phyloP scores from a whole-genome alignment of 2,329 filamentous ascomycete genomes.

The Phaeomoniella chlamydospora region DNA sequence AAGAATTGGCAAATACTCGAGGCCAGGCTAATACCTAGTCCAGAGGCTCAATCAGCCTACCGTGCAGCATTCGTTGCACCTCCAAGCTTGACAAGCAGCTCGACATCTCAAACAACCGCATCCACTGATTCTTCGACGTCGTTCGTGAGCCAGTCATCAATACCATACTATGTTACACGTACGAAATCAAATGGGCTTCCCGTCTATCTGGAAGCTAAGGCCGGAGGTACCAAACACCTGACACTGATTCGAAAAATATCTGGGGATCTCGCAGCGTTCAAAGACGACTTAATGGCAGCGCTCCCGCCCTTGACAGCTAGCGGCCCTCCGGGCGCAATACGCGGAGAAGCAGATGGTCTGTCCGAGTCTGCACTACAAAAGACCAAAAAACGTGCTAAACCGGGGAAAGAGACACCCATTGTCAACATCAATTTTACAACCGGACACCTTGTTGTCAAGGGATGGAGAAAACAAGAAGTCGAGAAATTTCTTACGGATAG shows the following conservation, averaged over 20 bases:
- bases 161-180: slow-evolving; percentile 58
- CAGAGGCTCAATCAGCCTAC: not conserved
- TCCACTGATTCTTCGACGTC: slow-evolving; percentile 10
- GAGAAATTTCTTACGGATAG: slow-evolving; percentile 11
- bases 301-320: slow-evolving; percentile 26
- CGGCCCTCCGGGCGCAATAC: not conserved
- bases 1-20: too few relatives aligned
- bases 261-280: slow-evolving; percentile 52
- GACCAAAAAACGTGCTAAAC: slow-evolving; percentile 20
- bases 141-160: slow-evolving; percentile 22
- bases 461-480: slow-evolving; percentile 22
- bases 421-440: slow-evolving; percentile 46
- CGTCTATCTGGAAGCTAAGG: slow-evolving; percentile 60
- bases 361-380: slow-evolving; percentile 30
- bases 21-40: too few relatives aligned
- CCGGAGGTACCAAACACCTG: slow-evolving; percentile 59
- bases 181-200: slow-evolving; percentile 58
- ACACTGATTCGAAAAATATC: slow-evolving; percentile 68
- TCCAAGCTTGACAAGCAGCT: slow-evolving; percentile 11
- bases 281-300: slow-evolving; percentile 45
- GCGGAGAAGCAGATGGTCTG: not conserved
- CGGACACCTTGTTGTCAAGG: slow-evolving; percentile 61
- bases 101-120: slow-evolving; percentile 23
- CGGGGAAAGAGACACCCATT: slow-evolving; percentile 13
- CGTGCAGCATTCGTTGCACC: slow-evolving; percentile 6